A percentile compares a stretch with the other conserved stretches of the same genome.
Conservation (phyloP, 23 red algal species). For the Gracilaria domingensis region DNA sequence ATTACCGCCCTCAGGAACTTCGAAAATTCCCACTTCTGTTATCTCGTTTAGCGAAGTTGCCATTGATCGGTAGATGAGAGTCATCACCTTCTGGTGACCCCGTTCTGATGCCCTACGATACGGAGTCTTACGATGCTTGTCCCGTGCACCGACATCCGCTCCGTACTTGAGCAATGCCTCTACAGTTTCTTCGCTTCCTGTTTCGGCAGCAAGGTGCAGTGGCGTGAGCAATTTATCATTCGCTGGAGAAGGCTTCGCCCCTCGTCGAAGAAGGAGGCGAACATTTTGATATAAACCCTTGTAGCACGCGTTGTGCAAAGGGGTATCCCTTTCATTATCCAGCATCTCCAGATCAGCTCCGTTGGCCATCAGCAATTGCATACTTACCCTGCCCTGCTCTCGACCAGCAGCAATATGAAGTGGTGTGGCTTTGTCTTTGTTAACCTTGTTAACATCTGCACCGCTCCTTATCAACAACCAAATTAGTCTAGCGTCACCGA, state of each 20-base stretch:
- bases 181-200: slow-evolving; percentile 58
- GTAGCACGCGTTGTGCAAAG: slow-evolving; percentile 61
- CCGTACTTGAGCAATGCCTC: slow-evolving; percentile 52
- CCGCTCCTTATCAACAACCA: slow-evolving; percentile 50
- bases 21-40: slow-evolving; percentile 12
- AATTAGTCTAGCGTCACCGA: slow-evolving; percentile 49
- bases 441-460: slow-evolving; percentile 34
- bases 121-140: slow-evolving; percentile 36
- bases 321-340: slow-evolving; percentile 51
- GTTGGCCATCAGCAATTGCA: slow-evolving; percentile 54
- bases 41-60: slow-evolving; percentile 40
- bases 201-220: slow-evolving; percentile 35
- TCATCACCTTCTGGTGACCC: slow-evolving; percentile 52
- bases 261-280: slow-evolving; percentile 45
- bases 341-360: slow-evolving; percentile 42
- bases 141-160: slow-evolving; percentile 40
- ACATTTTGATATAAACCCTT: slow-evolving; percentile 67
- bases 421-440: slow-evolving; percentile 53
- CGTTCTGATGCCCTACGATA: slow-evolving; percentile 45
- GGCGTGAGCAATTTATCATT: slow-evolving; percentile 44
- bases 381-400: slow-evolving; percentile 56
- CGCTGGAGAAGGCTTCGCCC: slow-evolving; percentile 31
- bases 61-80: slow-evolving; percentile 34
- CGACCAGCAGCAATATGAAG: slow-evolving; percentile 55
- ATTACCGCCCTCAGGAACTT: not conserved